Evolutionary conservation across 1,284 basidiomycete genomes (phyloP).

Genomic region (Ustilago hordei): DNA sequence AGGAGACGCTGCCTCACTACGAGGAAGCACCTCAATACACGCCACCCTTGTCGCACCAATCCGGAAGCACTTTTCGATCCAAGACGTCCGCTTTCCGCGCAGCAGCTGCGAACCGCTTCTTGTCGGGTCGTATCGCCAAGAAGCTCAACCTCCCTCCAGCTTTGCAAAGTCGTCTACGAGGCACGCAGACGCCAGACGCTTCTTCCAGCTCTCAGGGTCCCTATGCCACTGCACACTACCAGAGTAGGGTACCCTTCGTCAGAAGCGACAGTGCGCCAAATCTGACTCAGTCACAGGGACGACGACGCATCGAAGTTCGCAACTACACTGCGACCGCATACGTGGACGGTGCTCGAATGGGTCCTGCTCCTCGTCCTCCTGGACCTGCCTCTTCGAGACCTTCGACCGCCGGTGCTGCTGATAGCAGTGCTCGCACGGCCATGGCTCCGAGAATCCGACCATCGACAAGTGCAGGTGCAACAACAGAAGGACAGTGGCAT

Average conservation of each 20-base stretch:
- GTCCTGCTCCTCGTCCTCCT: constrained; percentile 29
- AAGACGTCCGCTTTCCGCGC: constrained; percentile 33
- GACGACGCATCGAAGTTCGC: constrained; percentile 33
- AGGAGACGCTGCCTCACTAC: constrained; percentile 36
- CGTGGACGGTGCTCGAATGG: constrained; percentile 42
- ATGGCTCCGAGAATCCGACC: constrained; percentile 6
- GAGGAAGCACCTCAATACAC: constrained; percentile 47
- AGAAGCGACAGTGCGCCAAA: constrained; percentile 48
- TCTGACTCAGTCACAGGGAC: constrained; percentile 9
- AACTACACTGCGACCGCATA: constrained; percentile 38
- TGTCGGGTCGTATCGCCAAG: constrained; percentile 44
- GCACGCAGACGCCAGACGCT: constrained; percentile 26
- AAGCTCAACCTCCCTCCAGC: constrained; percentile 41
- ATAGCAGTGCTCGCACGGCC: not conserved
- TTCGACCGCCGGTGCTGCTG: constrained; percentile 19
- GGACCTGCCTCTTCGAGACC: constrained; percentile 20
- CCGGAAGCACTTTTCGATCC: constrained; percentile 23
- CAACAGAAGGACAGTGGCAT: not conserved
- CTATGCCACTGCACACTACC: not conserved
- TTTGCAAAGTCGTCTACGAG: constrained; percentile 38
- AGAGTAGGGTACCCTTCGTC: constrained; percentile 17
- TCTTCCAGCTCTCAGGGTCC: not conserved
- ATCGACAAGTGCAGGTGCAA: constrained; percentile 16
- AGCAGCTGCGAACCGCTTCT: constrained; percentile 44
- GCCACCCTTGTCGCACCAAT: constrained; percentile 27